Evolutionary conservation across 2,329 filamentous ascomycete species (phyloP).

Genomic region (Cadophora sp.): DNA sequence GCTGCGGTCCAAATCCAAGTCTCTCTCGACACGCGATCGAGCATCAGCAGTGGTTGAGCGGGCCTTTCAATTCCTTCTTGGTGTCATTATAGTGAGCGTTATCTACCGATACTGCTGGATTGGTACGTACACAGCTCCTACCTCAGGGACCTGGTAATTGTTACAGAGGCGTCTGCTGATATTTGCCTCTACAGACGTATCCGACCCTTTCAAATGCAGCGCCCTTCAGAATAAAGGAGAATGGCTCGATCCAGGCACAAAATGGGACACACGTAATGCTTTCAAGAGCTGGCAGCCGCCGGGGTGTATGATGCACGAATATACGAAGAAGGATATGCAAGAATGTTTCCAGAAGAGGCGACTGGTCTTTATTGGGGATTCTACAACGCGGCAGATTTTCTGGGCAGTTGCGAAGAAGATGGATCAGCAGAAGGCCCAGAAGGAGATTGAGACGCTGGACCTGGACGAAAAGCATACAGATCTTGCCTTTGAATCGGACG

Average conservation of each 20-base stretch:
- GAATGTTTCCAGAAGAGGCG: slow-evolving; percentile 58
- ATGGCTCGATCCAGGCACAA: slow-evolving; percentile 51
- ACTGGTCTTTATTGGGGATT: slow-evolving; percentile 67
- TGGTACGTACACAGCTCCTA: slow-evolving; percentile 30
- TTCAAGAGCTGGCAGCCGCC: slow-evolving; percentile 64
- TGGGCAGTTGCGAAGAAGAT: slow-evolving; percentile 61
- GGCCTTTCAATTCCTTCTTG: slow-evolving; percentile 33
- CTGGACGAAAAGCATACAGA: slow-evolving; percentile 51
- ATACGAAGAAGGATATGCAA: slow-evolving; percentile 57
- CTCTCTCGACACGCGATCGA: slow-evolving; percentile 16
- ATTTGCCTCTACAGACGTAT: slow-evolving; percentile 32
- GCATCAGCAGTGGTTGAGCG: slow-evolving; percentile 26
- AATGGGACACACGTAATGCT: slow-evolving; percentile 36
- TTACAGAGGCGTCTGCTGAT: slow-evolving; percentile 18
- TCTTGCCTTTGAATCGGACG: slow-evolving; percentile 51
- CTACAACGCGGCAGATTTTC: slow-evolving; percentile 64
- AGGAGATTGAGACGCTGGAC: slow-evolving; percentile 46
- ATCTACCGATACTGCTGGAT: slow-evolving; percentile 43
- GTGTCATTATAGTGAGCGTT: slow-evolving; percentile 34
- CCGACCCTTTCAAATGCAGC: slow-evolving; percentile 60
- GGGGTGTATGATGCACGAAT: slow-evolving; percentile 64
- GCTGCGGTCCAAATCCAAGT: slow-evolving; percentile 18
- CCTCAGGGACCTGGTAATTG: too few relatives aligned
- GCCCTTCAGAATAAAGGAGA: slow-evolving; percentile 57
- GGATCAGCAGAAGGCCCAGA: slow-evolving; percentile 48